These are phyloP conservation scores for Cystobasidium pallidum DNA, from an alignment of 1,284 basidiomycete genomes.

Conservation along the genomic window DNA sequence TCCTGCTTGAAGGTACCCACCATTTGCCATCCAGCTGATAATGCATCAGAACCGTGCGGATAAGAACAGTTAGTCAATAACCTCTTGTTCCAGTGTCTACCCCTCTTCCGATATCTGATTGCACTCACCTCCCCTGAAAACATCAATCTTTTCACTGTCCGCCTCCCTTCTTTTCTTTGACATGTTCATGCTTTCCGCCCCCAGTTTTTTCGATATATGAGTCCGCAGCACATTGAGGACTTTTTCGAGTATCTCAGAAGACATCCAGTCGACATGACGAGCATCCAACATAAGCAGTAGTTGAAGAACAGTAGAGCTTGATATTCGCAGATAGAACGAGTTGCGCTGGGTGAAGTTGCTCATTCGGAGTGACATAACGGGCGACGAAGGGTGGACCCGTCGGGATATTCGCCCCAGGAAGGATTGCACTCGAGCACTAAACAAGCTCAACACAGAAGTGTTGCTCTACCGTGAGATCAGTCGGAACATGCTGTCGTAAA, in stretches of 20 bases:
- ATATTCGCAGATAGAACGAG: slow-evolving; percentile 56
- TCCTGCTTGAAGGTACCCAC: not conserved
- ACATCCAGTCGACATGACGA: slow-evolving; percentile 57
- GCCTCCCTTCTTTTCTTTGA: slow-evolving; percentile 34
- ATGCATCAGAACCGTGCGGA: no score
- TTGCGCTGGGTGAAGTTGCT: slow-evolving; percentile 42
- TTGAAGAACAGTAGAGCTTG: slow-evolving; percentile 55
- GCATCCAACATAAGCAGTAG: slow-evolving; percentile 58
- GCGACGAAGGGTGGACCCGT: no score
- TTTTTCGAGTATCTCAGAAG: slow-evolving; percentile 50
- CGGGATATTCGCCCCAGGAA: no score
- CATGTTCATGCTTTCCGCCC: slow-evolving; percentile 50
- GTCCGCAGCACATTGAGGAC: slow-evolving; percentile 54
- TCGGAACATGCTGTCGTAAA: not conserved
- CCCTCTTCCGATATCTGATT: no score
- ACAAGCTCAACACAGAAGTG: no score
- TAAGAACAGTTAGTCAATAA: not conserved
- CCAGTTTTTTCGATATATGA: slow-evolving; percentile 55
- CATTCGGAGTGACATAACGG: slow-evolving; percentile 15
- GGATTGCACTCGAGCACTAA: no score
- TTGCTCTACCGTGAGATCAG: not conserved
- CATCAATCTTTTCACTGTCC: slow-evolving; percentile 55
- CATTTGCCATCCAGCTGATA: slow-evolving; percentile 42
- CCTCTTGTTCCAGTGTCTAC: no score
- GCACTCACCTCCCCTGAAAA: slow-evolving; percentile 53